A percentile compares a stretch with the other conserved stretches of the same genome.
These are phyloP conservation scores for Scleroderma citrinum DNA, from an alignment of 768 basidiomycete genomes.

Conservation along the genomic window DNA sequence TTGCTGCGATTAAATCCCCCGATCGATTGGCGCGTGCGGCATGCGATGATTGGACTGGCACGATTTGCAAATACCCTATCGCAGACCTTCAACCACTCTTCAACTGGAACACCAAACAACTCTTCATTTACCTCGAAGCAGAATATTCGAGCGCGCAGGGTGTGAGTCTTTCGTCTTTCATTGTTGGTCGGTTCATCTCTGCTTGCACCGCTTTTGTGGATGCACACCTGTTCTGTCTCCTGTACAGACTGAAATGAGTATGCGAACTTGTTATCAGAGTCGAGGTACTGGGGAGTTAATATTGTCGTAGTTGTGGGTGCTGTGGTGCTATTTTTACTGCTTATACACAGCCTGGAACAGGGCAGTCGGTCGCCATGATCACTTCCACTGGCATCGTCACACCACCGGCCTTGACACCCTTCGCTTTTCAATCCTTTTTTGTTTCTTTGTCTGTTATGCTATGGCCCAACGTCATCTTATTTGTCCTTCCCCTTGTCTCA, in stretches of 20 bases:
- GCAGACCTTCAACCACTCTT: constrained; percentile 79
- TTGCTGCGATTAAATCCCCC: no score
- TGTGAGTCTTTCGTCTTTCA: constrained; percentile 38
- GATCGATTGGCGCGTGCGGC: no score
- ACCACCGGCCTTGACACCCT: no score
- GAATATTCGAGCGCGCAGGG: constrained; percentile 73
- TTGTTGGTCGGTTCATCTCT: not conserved
- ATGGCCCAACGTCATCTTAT: no score
- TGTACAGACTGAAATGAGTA: no score
- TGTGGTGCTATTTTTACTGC: not conserved
- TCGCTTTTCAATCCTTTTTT: no score
- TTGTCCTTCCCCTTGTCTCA: no score
- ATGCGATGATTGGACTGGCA: not conserved
- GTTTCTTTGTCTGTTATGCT: no score
- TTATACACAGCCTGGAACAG: not conserved
- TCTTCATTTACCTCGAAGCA: constrained; percentile 82
- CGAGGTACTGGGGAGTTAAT: no score
- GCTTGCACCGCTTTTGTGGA: not conserved
- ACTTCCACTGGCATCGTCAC: no score
- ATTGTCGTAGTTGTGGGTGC: no score
- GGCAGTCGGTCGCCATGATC: no score
- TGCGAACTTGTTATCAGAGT: not conserved
- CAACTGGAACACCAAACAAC: constrained; percentile 95
- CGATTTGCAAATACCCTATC: not conserved
- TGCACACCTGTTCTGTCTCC: not conserved